Conservation (phyloP, 371 early-diverging fungal species). For the Sporodiniella umbellata region DNA sequence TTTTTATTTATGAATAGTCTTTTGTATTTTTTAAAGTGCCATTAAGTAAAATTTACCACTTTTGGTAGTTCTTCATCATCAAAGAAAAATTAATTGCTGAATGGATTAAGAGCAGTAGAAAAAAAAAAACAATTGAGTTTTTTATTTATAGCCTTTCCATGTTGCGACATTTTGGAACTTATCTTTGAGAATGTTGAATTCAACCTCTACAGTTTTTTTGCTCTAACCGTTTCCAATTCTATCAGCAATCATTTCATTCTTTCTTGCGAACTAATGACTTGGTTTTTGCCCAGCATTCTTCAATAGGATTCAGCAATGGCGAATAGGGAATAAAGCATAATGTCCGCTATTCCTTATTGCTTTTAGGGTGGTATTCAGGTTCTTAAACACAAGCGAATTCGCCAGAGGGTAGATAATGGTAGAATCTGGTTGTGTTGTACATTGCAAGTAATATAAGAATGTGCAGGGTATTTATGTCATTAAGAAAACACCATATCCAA, state of each 20-base stretch:
- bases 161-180: conserved; percentile 9
- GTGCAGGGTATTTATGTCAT: conserved; percentile 13
- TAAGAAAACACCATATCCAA: conserved; percentile 10
- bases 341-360: conserved; percentile 2
- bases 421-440: conserved; percentile 13
- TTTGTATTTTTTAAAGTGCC: conserved; percentile 1
- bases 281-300: conserved; percentile 3
- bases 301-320: conserved; percentile 2
- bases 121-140: background rate
- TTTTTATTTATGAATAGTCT: conserved; percentile 1
- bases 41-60: conserved; percentile 1
- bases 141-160: conserved; percentile 8
- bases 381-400: conserved; percentile 15
- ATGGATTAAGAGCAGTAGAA: conserved; percentile 1
- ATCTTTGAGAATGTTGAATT: conserved; percentile 14
- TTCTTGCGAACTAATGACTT: conserved; percentile 9
- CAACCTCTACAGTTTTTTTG: conserved; percentile 20
- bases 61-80: conserved; percentile 1
- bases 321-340: conserved; percentile 3
- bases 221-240: conserved; percentile 17
- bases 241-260: conserved; percentile 15
- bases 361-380: conserved; percentile 12
- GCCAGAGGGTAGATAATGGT: conserved; percentile 16
- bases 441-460: conserved; percentile 12
- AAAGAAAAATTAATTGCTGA: conserved; percentile 1